Conservation (phyloP, 768 basidiomycete species). For the Suillus subluteus region DNA sequence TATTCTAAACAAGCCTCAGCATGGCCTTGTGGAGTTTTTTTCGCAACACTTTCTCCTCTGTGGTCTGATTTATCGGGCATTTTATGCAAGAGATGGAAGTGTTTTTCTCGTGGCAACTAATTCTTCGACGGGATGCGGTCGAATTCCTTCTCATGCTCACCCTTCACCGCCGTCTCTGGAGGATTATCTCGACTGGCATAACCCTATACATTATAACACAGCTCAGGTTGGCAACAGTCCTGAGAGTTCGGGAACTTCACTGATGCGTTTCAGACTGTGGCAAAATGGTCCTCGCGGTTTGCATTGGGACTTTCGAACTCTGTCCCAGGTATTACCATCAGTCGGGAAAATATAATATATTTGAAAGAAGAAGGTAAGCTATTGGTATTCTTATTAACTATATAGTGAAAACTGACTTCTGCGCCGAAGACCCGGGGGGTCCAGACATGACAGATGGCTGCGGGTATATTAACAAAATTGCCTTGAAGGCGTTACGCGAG, state of each 20-base stretch:
- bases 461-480: slow-evolving; percentile 47
- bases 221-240: slow-evolving; percentile 49
- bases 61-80: slow-evolving; percentile 58
- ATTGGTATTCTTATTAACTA: background rate
- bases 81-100: slow-evolving; percentile 60
- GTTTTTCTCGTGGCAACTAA: slow-evolving; percentile 61
- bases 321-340: slow-evolving; percentile 53
- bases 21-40: slow-evolving; percentile 46
- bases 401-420: background rate
- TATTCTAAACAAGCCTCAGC: slow-evolving; percentile 33
- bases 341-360: slow-evolving; percentile 37
- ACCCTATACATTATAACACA: slow-evolving; percentile 48
- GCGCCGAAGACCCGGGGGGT: slow-evolving; percentile 15
- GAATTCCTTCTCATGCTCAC: slow-evolving; percentile 10
- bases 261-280: slow-evolving; percentile 48
- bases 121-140: background rate
- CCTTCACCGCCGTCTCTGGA: slow-evolving; percentile 36
- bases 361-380: slow-evolving; percentile 54
- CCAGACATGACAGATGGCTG: slow-evolving; percentile 63
- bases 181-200: slow-evolving; percentile 59
- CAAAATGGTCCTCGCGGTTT: slow-evolving; percentile 68
- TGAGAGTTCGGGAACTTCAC: background rate
- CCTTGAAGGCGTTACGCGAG: slow-evolving; percentile 37
- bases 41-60: slow-evolving; percentile 55
- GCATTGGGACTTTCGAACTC: slow-evolving; percentile 67